Evolutionary conservation across 208 protist genomes (phyloP), one percentile per base, ranked within the genome.

Genomic region (Borovskyia barvae): DNA sequence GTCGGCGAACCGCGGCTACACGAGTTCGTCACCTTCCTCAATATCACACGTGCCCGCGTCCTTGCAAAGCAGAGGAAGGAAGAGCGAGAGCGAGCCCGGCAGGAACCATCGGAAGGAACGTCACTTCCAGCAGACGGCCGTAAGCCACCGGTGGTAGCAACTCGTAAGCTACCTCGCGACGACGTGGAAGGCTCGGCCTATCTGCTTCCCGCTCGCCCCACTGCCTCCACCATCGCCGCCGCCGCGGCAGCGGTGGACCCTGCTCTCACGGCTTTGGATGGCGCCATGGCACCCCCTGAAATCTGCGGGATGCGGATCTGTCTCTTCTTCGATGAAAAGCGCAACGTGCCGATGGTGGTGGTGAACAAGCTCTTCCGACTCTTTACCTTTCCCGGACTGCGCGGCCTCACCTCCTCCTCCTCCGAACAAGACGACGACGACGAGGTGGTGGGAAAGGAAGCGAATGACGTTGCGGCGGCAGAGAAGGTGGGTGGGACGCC

Each of bases 301-400:
- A 55, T 33, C 26, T 65, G 64, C 17, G 79, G 75, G 2, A 79
- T 78, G 72, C 79, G 79, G 5, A 74, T 81, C 22, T 55, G 73
- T 39, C 45, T 85, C 28, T 80, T 70, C 70, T 85, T 79, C 46
- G 57, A 78, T 22, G 49, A 66, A 15, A 45, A 51, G 43, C 71
- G 71, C 30, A 78, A 78, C 39, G 54, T 65, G 3, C 79, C 79
- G 6, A 37, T 80, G 43, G 59, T 85, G 26, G 73, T 74, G 24
- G 75, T 85, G 24, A 77, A 73, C 54, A 85, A 85, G 50, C 60
- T 85, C 39, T 85, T 85, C 40, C 73, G 79, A 12, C 61, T 85
- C 24, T 78, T 77, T 42, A 66, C 62, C 1, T 41, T 81, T 26
- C 75, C 77, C 0, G 67, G 72, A 0, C 15, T 77, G 41, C 43